Conservation (phyloP, 148 eudicot genomes). For the Salicornia ramosissima region DNA sequence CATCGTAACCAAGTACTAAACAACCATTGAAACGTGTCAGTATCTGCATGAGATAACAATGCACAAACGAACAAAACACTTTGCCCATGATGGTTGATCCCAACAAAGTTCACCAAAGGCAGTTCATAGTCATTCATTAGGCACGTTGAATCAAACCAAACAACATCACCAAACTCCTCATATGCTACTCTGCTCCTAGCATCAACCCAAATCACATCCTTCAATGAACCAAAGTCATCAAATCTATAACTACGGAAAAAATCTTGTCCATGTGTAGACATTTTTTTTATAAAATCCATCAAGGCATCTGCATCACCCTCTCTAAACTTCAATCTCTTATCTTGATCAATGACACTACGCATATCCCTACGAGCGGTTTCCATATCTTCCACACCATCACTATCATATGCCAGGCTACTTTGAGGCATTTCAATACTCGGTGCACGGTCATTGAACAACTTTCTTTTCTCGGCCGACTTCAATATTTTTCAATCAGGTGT, state of each 20-base stretch:
- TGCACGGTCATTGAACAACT: neutral
- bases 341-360: neutral
- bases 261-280: constrained; percentile 56
- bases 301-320: constrained; percentile 49
- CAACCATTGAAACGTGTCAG: constrained; percentile 46
- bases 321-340: constrained; percentile 25
- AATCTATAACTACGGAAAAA: constrained; percentile 56
- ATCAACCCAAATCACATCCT: too few relatives aligned
- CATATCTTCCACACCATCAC: neutral
- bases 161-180: constrained; percentile 54
- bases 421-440: neutral
- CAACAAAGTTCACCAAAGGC: constrained; percentile 55
- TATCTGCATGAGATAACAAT: constrained; percentile 49
- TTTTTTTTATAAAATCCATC: constrained; percentile 46
- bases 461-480: neutral
- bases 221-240: constrained; percentile 46
- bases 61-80: constrained; percentile 55
- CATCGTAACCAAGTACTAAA: constrained; percentile 51
- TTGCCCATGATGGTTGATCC: constrained; percentile 62
- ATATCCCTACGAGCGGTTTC: neutral
- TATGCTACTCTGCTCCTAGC: constrained; percentile 48
- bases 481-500: neutral
- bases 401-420: neutral
- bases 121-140: constrained; percentile 38
- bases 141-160: constrained; percentile 47